These are phyloP conservation scores for Saccharomycopsis crataegensis DNA, from an alignment of 1,139 yeast species.

Conservation along the genomic window DNA sequence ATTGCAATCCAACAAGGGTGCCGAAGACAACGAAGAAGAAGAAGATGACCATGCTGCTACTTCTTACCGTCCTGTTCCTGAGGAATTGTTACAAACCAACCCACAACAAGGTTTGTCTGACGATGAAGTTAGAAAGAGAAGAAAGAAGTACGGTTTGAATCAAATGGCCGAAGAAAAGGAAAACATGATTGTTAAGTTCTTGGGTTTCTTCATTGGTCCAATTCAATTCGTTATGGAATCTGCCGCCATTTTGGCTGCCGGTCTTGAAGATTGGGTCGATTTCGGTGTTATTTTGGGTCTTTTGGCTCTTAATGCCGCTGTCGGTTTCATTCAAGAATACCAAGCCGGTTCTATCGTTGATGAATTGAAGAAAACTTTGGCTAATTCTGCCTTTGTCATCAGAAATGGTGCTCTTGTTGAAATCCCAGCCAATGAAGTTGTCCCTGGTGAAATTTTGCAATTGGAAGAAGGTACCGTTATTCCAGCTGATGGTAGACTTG, in stretches of 20 bases:
- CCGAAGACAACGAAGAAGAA: slow-evolving; percentile 47
- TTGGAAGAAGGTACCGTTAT: slow-evolving; percentile 92
- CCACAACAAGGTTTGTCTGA: slow-evolving; percentile 71
- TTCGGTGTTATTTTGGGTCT: slow-evolving; percentile 95
- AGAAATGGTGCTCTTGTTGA: slow-evolving; percentile 77
- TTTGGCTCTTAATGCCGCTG: slow-evolving; percentile 80
- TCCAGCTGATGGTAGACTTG: slow-evolving; percentile 93
- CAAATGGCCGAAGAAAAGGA: slow-evolving; percentile 94
- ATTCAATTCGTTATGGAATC: slow-evolving; percentile 99
- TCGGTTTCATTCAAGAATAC: slow-evolving; percentile 96
- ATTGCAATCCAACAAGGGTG: slow-evolving; percentile 75
- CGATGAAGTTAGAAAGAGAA: slow-evolving; percentile 78
- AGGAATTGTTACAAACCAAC: slow-evolving; percentile 75
- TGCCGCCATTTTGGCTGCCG: slow-evolving; percentile 96
- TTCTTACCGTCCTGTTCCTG: slow-evolving; percentile 66
- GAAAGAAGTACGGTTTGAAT: slow-evolving; percentile 90
- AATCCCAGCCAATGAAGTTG: slow-evolving; percentile 74
- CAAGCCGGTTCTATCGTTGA: slow-evolving; percentile 44
- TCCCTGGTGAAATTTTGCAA: slow-evolving; percentile 89
- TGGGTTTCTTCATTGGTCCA: slow-evolving; percentile 95
- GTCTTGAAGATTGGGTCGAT: slow-evolving; percentile 98
- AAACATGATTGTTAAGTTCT: slow-evolving; percentile 73
- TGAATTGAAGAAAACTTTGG: slow-evolving; percentile 36
- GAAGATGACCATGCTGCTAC: slow-evolving; percentile 36
- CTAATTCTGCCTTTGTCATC: slow-evolving; percentile 71